A percentile compares a stretch with the other conserved stretches of the same genome.
These are phyloP conservation scores for Vanrija pseudolonga DNA, from an alignment of 1,284 basidiomycete species.

Conservation along the genomic window DNA sequence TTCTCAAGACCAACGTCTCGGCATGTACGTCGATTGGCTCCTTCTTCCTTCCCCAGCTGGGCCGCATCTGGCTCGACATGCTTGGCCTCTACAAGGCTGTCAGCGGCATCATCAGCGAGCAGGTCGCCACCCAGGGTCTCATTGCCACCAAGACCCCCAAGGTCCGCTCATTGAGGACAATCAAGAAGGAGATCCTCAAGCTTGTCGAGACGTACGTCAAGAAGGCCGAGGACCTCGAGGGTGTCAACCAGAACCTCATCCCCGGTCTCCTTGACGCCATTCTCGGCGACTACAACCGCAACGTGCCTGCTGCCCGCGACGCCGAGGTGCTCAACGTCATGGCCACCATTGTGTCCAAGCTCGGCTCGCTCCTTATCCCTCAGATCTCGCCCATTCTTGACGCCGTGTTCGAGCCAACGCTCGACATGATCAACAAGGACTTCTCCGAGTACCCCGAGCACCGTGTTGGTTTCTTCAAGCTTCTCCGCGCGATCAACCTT, in stretches of 20 bases:
- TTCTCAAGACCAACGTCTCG: conserved; percentile 97
- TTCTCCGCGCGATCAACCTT: conserved; percentile 86
- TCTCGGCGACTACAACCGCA: conserved; percentile 91
- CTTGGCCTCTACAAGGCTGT: conserved; percentile 97
- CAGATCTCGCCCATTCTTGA: conserved; percentile 97
- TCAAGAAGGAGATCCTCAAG: conserved; percentile 98
- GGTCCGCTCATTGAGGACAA: conserved; percentile 88
- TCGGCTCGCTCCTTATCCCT: conserved; percentile 81
- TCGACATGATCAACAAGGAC: conserved; percentile 99
- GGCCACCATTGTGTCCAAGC: conserved; percentile 87
- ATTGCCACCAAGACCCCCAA: conserved; percentile 98
- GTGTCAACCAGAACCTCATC: conserved; percentile 87
- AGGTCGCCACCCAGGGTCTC: conserved; percentile 77
- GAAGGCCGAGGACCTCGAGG: conserved; percentile 92
- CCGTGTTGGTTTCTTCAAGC: conserved; percentile 94
- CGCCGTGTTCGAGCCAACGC: conserved; percentile 94
- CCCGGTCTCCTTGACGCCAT: conserved; percentile 95
- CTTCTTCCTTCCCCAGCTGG: conserved; percentile 95
- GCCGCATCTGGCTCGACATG: conserved; percentile 97
- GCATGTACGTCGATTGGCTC: conserved; percentile 96
- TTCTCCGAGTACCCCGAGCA: conserved; percentile 98
- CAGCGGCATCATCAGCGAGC: conserved; percentile 94
- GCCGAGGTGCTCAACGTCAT: conserved; percentile 98
- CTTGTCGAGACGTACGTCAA: conserved; percentile 97
- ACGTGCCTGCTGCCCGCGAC: conserved; percentile 89